These are phyloP conservation scores for Leucogyrophana mollusca DNA, from an alignment of 768 basidiomycete genomes.

Conservation along the genomic window DNA sequence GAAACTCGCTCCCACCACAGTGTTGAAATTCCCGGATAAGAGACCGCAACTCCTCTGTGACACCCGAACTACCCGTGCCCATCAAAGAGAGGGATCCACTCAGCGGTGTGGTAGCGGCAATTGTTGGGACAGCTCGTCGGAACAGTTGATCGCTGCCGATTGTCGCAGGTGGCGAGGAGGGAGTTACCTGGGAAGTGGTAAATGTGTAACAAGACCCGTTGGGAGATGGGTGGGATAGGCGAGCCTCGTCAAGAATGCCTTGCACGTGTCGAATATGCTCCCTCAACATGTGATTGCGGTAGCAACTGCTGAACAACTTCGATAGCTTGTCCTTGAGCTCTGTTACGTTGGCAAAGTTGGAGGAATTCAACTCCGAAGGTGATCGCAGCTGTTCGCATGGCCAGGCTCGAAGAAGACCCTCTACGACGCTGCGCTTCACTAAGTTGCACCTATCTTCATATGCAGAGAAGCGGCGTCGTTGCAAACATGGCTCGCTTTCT, in stretches of 20 bases:
- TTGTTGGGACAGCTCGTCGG: too few relatives aligned
- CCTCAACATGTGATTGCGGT: conserved; percentile 10
- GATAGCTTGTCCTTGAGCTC: not conserved
- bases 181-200: too few relatives aligned
- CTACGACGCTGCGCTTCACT: not conserved
- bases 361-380: not conserved
- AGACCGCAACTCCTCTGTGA: too few relatives aligned
- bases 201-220: too few relatives aligned
- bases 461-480: not conserved
- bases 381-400: conserved; percentile 9
- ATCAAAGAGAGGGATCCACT: too few relatives aligned
- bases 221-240: too few relatives aligned
- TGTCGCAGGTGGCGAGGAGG: too few relatives aligned
- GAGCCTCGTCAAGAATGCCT: conserved; percentile 3
- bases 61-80: too few relatives aligned
- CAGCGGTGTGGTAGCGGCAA: too few relatives aligned
- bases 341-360: conserved; percentile 2
- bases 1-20: too few relatives aligned
- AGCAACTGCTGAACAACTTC: conserved; percentile 12
- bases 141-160: too few relatives aligned
- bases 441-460: not conserved
- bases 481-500: not conserved
- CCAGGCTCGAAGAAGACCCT: conserved; percentile 10
- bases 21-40: too few relatives aligned
- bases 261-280: conserved; percentile 12